Percentiles rank a stretch among this genome's conserved stretches.
phyloP scores from a whole-genome alignment of 768 basidiomycete species.

The Mycena leptocephala region DNA sequence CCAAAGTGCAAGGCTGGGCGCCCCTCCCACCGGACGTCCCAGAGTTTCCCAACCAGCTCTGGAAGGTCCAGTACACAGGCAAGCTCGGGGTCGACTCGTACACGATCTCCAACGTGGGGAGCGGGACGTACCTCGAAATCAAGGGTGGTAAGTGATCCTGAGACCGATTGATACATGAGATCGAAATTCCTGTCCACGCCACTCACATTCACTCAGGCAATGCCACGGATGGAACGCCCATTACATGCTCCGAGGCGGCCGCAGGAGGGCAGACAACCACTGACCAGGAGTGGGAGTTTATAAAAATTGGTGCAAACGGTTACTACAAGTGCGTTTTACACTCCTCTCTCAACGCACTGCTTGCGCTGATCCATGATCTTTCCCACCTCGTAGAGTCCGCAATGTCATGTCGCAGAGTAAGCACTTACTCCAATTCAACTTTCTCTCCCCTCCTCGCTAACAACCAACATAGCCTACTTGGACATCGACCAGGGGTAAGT shows the following conservation, averaged over 20 bases:
- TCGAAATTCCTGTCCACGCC: background rate
- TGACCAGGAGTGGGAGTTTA: slow-evolving; percentile 26
- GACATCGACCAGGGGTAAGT: slow-evolving; percentile 20
- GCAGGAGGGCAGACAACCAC: background rate
- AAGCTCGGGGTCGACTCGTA: slow-evolving; percentile 13
- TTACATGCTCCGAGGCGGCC: slow-evolving; percentile 16
- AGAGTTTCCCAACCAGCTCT: slow-evolving; percentile 18
- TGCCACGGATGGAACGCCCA: slow-evolving; percentile 14
- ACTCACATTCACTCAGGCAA: slow-evolving; percentile 8
- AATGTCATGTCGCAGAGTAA: slow-evolving; percentile 22
- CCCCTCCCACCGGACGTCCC: background rate
- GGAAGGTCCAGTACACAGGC: slow-evolving; percentile 5
- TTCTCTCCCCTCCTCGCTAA: slow-evolving; percentile 1
- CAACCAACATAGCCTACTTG: slow-evolving; percentile 15
- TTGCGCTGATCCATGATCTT: slow-evolving; percentile 4
- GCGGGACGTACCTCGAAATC: slow-evolving; percentile 14
- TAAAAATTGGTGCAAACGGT: slow-evolving; percentile 9
- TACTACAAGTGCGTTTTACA: slow-evolving; percentile 17
- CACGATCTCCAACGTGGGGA: slow-evolving; percentile 6
- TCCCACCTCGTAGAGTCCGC: slow-evolving; percentile 19
- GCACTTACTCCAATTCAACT: slow-evolving; percentile 8
- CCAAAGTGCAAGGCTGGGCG: slow-evolving; percentile 22
- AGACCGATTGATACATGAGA: background rate
- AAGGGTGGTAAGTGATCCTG: slow-evolving; percentile 3
- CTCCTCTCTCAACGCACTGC: background rate